A percentile compares a stretch with the other conserved stretches of the same genome.
Evolutionary conservation across 768 basidiomycete genomes (phyloP).

Genomic region (Psilocybe cyanescens): DNA sequence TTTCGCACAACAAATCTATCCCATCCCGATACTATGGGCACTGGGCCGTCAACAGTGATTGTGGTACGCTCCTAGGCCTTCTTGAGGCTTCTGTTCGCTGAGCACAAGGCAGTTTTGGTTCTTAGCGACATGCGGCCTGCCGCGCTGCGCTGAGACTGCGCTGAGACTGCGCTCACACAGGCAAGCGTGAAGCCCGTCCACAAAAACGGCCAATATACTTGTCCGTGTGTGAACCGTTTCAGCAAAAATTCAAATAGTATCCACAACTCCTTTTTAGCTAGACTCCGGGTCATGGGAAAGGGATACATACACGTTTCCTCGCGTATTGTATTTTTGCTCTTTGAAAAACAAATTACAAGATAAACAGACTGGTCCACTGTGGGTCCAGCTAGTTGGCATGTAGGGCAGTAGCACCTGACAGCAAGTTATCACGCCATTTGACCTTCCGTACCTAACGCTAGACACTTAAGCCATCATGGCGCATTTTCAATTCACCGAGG

Average conservation of each 20-base stretch:
- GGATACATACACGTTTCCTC: neutral
- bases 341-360: too few species aligned
- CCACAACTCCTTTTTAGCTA: neutral
- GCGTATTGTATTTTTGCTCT: too few species aligned
- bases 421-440: neutral
- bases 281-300: neutral
- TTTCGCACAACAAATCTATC: neutral
- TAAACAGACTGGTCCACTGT: too few species aligned
- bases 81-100: neutral
- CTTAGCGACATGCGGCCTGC: neutral
- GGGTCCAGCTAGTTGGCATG: too few species aligned
- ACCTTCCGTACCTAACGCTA: neutral
- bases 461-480: neutral
- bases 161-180: neutral
- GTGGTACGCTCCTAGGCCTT: neutral
- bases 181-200: neutral
- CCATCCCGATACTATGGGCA: constrained; percentile 3
- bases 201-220: neutral
- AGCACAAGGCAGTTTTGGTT: neutral
- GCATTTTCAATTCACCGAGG: constrained; percentile 1
- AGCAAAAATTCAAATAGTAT: neutral
- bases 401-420: neutral
- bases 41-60: neutral
- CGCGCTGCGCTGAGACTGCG: neutral
- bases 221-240: constrained; percentile 3